A percentile compares a stretch with the other conserved stretches of the same genome.
Evolutionary conservation across 2,329 filamentous ascomycete species (phyloP).

Genomic region (Alternaria hordeiaustralica): DNA sequence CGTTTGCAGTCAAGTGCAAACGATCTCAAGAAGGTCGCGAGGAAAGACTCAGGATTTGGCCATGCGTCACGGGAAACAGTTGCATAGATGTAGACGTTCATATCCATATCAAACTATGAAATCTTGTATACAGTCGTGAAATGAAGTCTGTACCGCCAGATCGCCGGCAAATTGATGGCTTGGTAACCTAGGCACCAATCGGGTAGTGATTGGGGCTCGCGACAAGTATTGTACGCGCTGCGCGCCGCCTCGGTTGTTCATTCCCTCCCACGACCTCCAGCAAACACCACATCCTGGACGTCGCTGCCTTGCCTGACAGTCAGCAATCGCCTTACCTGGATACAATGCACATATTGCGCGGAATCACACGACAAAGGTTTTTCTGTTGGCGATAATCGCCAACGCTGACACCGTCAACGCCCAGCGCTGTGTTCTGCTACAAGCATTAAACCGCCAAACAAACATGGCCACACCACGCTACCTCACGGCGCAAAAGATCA

Average conservation of each 20-base stretch:
- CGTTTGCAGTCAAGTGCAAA: conserved; percentile 22
- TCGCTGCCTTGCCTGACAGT: neutral
- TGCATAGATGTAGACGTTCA: conserved; percentile 14
- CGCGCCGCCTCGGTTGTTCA: conserved; percentile 20
- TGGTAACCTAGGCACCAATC: neutral
- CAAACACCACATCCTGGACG: conserved; percentile 12
- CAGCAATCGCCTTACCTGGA: neutral
- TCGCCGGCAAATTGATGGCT: neutral
- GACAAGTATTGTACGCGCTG: conserved; percentile 15
- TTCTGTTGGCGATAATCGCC: conserved; percentile 2
- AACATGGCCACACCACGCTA: conserved; percentile 72
- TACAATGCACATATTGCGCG: neutral
- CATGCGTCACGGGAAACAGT: conserved; percentile 14
- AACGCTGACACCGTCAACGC: neutral
- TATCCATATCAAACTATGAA: neutral
- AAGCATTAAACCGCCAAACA: conserved; percentile 1
- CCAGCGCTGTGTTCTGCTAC: conserved; percentile 1
- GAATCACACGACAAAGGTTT: neutral
- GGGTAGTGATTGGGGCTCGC: conserved; percentile 6
- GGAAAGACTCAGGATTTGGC: conserved; percentile 20
- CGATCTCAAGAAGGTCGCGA: conserved; percentile 25
- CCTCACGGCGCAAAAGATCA: conserved; percentile 87
- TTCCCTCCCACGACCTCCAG: conserved; percentile 9
- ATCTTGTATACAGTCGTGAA: neutral
- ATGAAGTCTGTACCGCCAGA: neutral